Evolutionary conservation across 257 asterid genomes (phyloP), one percentile per base, ranked within the genome.

Genomic region (Verbena officinalis): DNA sequence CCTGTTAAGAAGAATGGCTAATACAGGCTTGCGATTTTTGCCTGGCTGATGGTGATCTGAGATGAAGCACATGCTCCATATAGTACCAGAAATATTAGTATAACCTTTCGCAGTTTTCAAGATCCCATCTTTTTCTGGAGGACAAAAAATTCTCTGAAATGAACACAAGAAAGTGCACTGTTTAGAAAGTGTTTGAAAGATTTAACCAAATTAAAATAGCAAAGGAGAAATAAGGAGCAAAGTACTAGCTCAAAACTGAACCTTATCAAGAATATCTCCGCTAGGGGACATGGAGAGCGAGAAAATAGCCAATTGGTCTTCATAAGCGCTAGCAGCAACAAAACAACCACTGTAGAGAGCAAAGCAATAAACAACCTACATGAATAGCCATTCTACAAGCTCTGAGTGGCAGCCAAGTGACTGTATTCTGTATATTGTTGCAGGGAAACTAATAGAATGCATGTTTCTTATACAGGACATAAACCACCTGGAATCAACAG

Each of bases 61-160:
- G 79, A 93, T 83, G 76, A 94, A 94, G 86, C 99, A 94, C 99
- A 94, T 94, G 86, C 97, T 90, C 99, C 99, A 93, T 84, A 93
- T 93, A 58, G 99, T 86, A 80, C 97, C 99, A 77, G 84, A 78
- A 59, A 81, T 72, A 83, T 68, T 78, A 23, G 84, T 74, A 68
- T 72, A 70, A 75, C 94, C 90, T 67, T 61, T 81, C 21, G 67
- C 67, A 74, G 81, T 61, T 66, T 69, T 69, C 71, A 82, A 74
- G 70, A 77, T 74, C 65, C 81, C 86, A 67, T 82, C 89, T 71
- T 77, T 90, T 70, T 83, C 89, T 67, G 89, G 68, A 74, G 95
- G 96, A 63, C 86, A 83, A 64, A 73, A 57, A 49, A 90, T 82
- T 73, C 68, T 82, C 99, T 94, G 77, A 60, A 72, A 69, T 9